Evolutionary conservation across 1,139 yeast species (phyloP).

Genomic region (Pichia sp.): DNA sequence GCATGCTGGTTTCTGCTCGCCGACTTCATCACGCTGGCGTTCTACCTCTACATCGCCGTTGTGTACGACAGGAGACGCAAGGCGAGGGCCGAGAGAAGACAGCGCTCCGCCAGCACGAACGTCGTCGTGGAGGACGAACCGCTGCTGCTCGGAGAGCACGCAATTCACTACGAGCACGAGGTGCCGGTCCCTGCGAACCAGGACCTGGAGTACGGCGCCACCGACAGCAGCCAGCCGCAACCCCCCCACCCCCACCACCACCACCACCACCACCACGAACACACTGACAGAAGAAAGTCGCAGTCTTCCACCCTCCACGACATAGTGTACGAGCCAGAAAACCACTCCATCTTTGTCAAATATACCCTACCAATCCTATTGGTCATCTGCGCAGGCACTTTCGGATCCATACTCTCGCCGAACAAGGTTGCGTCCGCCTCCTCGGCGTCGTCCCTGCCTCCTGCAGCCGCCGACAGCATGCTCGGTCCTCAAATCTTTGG

Average conservation of each 20-base stretch:
- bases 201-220: background rate
- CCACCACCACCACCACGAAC: constrained; percentile 2
- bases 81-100: constrained; percentile 11
- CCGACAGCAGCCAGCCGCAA: background rate
- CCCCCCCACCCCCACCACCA: constrained; percentile 1
- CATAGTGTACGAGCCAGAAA: constrained; percentile 29
- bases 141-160: constrained; percentile 23
- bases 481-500: constrained; percentile 69
- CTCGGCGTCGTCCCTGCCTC: constrained; percentile 8
- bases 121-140: constrained; percentile 19
- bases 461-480: constrained; percentile 17
- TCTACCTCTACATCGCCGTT: constrained; percentile 54
- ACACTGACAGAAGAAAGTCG: constrained; percentile 22
- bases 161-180: constrained; percentile 13
- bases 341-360: constrained; percentile 45
- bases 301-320: constrained; percentile 31
- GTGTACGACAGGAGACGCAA: constrained; percentile 39
- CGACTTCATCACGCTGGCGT: constrained; percentile 56
- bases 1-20: constrained; percentile 76
- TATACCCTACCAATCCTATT: constrained; percentile 58
- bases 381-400: constrained; percentile 63
- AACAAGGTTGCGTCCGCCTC: constrained; percentile 19
- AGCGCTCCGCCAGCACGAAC: constrained; percentile 6
- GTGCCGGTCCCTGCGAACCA: background rate
- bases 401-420: constrained; percentile 56